Percentiles rank a stretch among this genome's conserved stretches.
phyloP scores from a whole-genome alignment of 2,329 filamentous ascomycete species.

The Acrodontium crateriforme region DNA sequence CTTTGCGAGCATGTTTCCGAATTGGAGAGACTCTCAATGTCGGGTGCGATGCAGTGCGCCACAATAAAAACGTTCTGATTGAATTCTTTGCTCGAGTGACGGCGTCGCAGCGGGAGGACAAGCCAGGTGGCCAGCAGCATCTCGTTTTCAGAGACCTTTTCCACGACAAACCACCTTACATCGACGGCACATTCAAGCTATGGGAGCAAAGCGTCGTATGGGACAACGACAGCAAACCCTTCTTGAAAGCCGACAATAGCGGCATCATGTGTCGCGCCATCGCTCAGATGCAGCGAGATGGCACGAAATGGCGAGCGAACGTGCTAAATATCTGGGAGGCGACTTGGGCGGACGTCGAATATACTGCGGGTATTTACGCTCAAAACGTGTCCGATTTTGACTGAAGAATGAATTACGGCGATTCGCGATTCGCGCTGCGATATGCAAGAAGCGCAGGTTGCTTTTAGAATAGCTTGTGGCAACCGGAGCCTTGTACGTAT shows the following conservation, averaged over 20 bases:
- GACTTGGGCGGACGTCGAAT: constrained; percentile 40
- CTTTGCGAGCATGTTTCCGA: constrained; percentile 49
- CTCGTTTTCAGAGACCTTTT: constrained; percentile 53
- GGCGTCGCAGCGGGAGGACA: constrained; percentile 40
- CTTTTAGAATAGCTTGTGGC: too few species aligned
- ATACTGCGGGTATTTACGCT: constrained; percentile 35
- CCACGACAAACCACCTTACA: constrained; percentile 42
- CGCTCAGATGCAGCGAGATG: constrained; percentile 34
- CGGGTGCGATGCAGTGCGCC: constrained; percentile 32
- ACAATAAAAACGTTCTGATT: constrained; percentile 37
- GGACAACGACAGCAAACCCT: constrained; percentile 29
- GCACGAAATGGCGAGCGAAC: constrained; percentile 29
- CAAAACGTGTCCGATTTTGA: too few species aligned
- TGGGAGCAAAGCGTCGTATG: constrained; percentile 33
- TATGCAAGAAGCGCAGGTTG: too few species aligned
- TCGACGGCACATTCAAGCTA: constrained; percentile 33
- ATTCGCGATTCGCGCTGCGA: too few species aligned
- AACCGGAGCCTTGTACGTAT: too few species aligned
- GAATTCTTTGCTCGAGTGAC: constrained; percentile 51
- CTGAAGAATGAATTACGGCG: too few species aligned
- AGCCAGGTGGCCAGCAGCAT: constrained; percentile 36
- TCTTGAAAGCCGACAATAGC: constrained; percentile 21
- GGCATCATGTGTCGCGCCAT: constrained; percentile 34
- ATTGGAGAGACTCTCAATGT: constrained; percentile 45
- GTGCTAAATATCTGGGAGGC: constrained; percentile 40